Conservation (phyloP, 1,139 yeast species). For the Spathaspora sp. region DNA sequence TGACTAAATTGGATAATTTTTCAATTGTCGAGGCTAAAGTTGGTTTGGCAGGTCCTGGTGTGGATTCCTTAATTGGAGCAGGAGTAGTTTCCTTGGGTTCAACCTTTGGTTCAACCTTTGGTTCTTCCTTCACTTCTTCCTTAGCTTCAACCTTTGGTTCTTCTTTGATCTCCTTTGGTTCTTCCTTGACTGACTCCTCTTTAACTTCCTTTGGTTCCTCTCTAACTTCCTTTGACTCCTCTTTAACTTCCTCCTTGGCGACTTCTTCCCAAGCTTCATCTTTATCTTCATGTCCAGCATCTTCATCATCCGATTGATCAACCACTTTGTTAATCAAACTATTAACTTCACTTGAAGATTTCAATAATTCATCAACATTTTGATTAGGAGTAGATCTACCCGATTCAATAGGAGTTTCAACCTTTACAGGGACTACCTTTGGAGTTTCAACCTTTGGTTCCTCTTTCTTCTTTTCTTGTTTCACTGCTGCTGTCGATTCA, state of each 20-base stretch:
- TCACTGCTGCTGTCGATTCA: conserved; percentile 35
- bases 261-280: conserved; percentile 48
- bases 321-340: conserved; percentile 39
- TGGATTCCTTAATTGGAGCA: conserved; percentile 31
- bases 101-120: conserved; percentile 11
- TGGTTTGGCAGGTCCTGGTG: conserved; percentile 34
- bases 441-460: conserved; percentile 17
- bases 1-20: conserved; percentile 56
- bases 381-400: conserved; percentile 15
- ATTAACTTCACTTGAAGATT: conserved; percentile 38
- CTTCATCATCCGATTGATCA: conserved; percentile 44
- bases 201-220: conserved; percentile 8
- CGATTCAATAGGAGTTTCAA: not conserved
- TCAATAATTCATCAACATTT: conserved; percentile 42
- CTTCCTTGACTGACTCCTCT: conserved; percentile 14
- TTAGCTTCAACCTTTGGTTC: conserved; percentile 12
- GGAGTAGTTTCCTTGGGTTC: conserved; percentile 1
- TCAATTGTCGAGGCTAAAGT: conserved; percentile 72
- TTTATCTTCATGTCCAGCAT: conserved; percentile 25
- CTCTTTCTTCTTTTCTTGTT: conserved; percentile 27
- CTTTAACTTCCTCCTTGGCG: conserved; percentile 7
- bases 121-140: conserved; percentile 2
- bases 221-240: conserved; percentile 12
- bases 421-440: conserved; percentile 7
- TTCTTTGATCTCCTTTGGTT: conserved; percentile 1